phyloP scores from a whole-genome alignment of 495 filamentous ascomycete species.

The Penicillium turbatum region DNA sequence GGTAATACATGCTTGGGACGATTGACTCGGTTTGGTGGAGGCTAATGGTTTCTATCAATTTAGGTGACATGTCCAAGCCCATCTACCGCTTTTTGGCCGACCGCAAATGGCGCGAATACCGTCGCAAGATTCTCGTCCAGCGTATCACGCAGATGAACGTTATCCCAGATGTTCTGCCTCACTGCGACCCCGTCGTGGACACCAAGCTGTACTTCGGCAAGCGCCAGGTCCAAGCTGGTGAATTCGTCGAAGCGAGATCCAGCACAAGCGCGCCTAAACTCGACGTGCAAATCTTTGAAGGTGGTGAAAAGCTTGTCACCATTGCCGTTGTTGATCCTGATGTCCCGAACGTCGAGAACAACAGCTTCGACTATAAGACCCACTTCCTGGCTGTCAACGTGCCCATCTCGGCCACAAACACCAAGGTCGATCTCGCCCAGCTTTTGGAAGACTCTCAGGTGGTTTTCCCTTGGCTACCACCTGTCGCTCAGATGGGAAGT shows the following conservation, averaged over 20 bases:
- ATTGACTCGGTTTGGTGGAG: neutral
- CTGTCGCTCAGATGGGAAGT: conserved; percentile 80
- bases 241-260: conserved; percentile 64
- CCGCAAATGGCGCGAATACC: conserved; percentile 79
- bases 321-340: conserved; percentile 86
- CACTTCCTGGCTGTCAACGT: conserved; percentile 79
- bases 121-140: conserved; percentile 71
- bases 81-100: conserved; percentile 91
- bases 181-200: conserved; percentile 72
- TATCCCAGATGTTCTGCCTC: conserved; percentile 86
- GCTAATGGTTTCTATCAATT: conserved; percentile 7
- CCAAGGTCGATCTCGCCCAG: conserved; percentile 48
- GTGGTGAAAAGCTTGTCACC: conserved; percentile 73
- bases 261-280: conserved; percentile 70
- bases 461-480: conserved; percentile 76
- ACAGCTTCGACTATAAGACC: conserved; percentile 72
- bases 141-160: conserved; percentile 84
- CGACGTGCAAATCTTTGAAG: conserved; percentile 77
- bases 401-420: conserved; percentile 51
- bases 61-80: conserved; percentile 93
- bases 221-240: conserved; percentile 64
- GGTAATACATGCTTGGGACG: conserved; percentile 50
- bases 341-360: conserved; percentile 74
- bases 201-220: conserved; percentile 74
- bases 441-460: conserved; percentile 56